Percentiles rank a stretch among this genome's conserved stretches.
phyloP scores from a whole-genome alignment of 768 basidiomycete species.

The Lactifluus echinatus region DNA sequence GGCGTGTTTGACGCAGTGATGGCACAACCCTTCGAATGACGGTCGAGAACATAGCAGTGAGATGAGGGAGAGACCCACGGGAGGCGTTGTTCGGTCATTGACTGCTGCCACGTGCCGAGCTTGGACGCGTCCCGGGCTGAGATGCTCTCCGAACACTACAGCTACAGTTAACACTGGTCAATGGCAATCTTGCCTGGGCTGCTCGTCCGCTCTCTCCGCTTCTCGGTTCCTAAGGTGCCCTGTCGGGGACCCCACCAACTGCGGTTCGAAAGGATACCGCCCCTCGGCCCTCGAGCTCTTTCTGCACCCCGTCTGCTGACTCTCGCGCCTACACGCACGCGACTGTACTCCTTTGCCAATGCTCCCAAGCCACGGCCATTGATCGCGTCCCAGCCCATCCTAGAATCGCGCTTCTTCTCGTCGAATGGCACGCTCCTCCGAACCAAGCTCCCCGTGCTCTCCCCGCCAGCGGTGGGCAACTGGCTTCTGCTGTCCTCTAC shows the following conservation, averaged over 20 bases:
- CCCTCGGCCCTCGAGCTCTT: too few relatives aligned
- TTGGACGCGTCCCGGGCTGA: neutral
- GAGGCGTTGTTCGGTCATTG: neutral
- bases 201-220: neutral
- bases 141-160: too few relatives aligned
- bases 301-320: neutral
- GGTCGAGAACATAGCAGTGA: slow-evolving; percentile 23
- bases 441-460: slow-evolving; percentile 44
- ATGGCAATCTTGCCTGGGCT: neutral
- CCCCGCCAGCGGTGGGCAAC: slow-evolving; percentile 60
- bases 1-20: slow-evolving; percentile 15
- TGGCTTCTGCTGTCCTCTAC: slow-evolving; percentile 85
- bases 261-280: neutral
- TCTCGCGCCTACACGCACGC: neutral
- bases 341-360: neutral
- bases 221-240: neutral
- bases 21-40: slow-evolving; percentile 21
- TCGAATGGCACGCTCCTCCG: slow-evolving; percentile 24
- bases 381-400: slow-evolving; percentile 14
- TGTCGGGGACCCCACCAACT: neutral
- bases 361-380: slow-evolving; percentile 1
- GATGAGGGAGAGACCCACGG: neutral
- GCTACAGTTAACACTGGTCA: neutral
- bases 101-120: neutral
- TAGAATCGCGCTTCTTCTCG: slow-evolving; percentile 35